Evolutionary conservation across 768 basidiomycete genomes (phyloP).

Genomic region (Glaciozyma martinii): DNA sequence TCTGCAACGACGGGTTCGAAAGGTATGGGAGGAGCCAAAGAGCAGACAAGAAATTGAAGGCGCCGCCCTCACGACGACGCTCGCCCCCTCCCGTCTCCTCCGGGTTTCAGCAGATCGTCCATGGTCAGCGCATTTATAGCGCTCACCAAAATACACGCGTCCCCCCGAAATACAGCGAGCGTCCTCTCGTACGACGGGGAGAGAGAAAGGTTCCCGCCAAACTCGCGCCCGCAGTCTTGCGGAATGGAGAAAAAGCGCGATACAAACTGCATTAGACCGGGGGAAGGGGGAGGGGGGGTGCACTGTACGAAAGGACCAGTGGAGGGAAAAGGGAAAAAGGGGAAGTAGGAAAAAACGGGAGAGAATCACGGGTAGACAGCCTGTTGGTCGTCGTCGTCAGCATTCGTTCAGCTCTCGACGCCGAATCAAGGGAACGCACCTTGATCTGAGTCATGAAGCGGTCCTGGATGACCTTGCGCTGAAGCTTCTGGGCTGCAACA

Average conservation of each 20-base stretch:
- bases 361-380: conserved; percentile 2
- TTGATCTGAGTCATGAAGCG: conserved; percentile 15
- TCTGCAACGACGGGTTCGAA: not conserved
- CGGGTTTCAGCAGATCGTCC: not conserved
- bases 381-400: not conserved
- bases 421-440: not conserved
- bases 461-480: conserved; percentile 54
- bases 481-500: conserved; percentile 65
- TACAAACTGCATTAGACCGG: not conserved
- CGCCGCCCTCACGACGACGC: not conserved
- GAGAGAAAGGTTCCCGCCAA: no score
- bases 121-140: no score
- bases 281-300: not conserved
- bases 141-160: no score
- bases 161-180: no score
- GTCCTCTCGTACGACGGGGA: no score
- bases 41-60: not conserved
- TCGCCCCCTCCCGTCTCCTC: not conserved
- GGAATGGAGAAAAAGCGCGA: not conserved
- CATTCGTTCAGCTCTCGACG: not conserved
- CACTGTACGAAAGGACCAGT: not conserved
- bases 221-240: no score
- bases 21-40: not conserved
- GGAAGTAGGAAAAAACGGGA: not conserved
- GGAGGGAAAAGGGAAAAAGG: not conserved